Evolutionary conservation across 75 land plant species (phyloP).

Genomic region (Selaginella tamariscina): DNA sequence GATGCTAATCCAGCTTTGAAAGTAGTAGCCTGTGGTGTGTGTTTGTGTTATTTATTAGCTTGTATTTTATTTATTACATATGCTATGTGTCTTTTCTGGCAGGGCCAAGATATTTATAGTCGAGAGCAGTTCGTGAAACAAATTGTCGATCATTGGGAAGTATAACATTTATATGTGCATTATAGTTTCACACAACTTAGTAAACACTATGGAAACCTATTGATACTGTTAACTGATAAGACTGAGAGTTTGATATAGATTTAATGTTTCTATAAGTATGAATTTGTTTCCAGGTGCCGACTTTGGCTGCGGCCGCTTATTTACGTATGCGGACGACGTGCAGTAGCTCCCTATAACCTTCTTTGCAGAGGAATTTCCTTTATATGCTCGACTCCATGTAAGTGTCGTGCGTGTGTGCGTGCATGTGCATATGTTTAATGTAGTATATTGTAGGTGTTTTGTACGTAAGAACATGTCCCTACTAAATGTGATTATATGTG

Average conservation of each 20-base stretch:
- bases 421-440: not conserved
- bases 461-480: not conserved
- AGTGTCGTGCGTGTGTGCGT: slow-evolving; percentile 18
- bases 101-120: slow-evolving; percentile 95
- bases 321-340: slow-evolving; percentile 79
- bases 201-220: not conserved
- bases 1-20: slow-evolving; percentile 98
- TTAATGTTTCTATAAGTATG: no score
- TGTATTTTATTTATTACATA: not conserved
- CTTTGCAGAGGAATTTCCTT: slow-evolving; percentile 90
- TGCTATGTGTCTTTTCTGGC: slow-evolving; percentile 2
- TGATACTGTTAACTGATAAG: no score
- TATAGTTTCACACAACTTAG: not conserved
- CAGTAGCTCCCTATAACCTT: slow-evolving; percentile 66
- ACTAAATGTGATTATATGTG: slow-evolving; percentile 2
- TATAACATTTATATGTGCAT: slow-evolving; percentile 21
- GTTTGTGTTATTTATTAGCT: not conserved
- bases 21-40: slow-evolving; percentile 24
- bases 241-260: no score
- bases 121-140: slow-evolving; percentile 88
- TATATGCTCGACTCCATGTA: slow-evolving; percentile 98
- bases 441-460: not conserved
- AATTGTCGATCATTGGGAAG: slow-evolving; percentile 85
- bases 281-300: slow-evolving; percentile 52
- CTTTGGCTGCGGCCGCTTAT: slow-evolving; percentile 93